These are phyloP conservation scores for Combretum micranthum DNA, from an alignment of 345 rosid species.

Conservation along the genomic window DNA sequence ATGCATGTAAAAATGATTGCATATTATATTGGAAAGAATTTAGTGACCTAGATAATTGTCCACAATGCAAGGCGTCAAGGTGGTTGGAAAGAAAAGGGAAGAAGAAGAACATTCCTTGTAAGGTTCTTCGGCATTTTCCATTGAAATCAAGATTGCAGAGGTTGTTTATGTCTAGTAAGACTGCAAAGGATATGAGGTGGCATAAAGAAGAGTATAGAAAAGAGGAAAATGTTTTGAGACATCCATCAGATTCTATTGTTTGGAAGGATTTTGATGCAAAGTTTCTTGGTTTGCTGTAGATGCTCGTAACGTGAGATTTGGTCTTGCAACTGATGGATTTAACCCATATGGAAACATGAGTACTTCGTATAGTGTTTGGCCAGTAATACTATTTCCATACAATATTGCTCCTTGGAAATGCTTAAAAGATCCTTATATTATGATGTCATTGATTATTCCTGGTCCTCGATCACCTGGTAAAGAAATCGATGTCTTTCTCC, in stretches of 20 bases:
- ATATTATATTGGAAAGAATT: too few species aligned
- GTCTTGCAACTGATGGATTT: conserved; percentile 3
- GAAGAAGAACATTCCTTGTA: too few species aligned
- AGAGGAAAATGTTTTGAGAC: not conserved
- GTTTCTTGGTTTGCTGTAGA: not conserved
- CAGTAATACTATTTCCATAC: not conserved
- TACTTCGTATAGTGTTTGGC: not conserved
- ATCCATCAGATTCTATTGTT: conserved; percentile 1
- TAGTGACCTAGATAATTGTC: too few species aligned
- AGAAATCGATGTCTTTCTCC: conserved; percentile 7
- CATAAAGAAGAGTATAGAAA: not conserved
- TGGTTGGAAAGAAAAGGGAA: too few species aligned
- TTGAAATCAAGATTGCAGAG: too few species aligned
- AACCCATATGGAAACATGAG: conserved; percentile 1
- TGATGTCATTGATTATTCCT: conserved; percentile 4
- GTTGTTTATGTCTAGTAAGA: conserved; percentile 1
- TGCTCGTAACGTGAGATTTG: conserved; percentile 3
- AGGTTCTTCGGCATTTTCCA: too few species aligned
- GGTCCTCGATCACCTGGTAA: not conserved
- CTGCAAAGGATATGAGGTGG: conserved; percentile 2
- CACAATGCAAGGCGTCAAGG: too few species aligned
- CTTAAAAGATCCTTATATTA: conserved; percentile 1
- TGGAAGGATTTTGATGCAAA: conserved; percentile 4
- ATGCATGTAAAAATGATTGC: too few species aligned
- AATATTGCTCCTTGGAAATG: conserved; percentile 4